These are phyloP conservation scores for Colletotrichum sp. DNA, from an alignment of 2,329 filamentous ascomycete genomes.

Conservation along the genomic window DNA sequence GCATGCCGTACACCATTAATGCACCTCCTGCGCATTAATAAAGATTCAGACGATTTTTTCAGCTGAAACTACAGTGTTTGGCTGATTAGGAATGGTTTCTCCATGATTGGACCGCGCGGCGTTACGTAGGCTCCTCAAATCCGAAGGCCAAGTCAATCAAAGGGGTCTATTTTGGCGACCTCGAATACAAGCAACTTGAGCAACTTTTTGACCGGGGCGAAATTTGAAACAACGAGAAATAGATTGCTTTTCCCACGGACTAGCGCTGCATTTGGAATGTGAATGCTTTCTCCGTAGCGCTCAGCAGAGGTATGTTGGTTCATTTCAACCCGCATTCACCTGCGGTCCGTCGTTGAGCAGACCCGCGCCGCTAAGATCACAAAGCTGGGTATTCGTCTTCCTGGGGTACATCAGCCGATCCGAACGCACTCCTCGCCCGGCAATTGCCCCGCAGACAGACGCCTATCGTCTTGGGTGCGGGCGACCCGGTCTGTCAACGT, in stretches of 20 bases:
- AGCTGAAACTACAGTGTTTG: not conserved
- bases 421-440: not conserved
- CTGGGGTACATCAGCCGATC: not conserved
- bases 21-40: not conserved
- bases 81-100: not conserved
- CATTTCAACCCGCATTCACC: not conserved
- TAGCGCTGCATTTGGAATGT: not conserved
- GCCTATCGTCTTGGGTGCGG: not conserved
- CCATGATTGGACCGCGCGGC: not conserved
- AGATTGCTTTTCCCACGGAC: not conserved
- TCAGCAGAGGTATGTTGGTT: not conserved
- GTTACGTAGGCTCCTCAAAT: not conserved
- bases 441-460: not conserved
- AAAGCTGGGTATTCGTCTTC: not conserved
- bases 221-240: not conserved
- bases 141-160: not conserved
- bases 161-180: not conserved
- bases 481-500: not conserved
- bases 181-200: not conserved
- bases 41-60: not conserved
- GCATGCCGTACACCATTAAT: not conserved
- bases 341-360: not conserved
- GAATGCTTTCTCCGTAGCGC: not conserved
- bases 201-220: not conserved
- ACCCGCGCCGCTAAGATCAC: not conserved